Base-by-base conservation (phyloP, 2,329 filamentous ascomycete species). In the Xylaria digitata region DNA sequence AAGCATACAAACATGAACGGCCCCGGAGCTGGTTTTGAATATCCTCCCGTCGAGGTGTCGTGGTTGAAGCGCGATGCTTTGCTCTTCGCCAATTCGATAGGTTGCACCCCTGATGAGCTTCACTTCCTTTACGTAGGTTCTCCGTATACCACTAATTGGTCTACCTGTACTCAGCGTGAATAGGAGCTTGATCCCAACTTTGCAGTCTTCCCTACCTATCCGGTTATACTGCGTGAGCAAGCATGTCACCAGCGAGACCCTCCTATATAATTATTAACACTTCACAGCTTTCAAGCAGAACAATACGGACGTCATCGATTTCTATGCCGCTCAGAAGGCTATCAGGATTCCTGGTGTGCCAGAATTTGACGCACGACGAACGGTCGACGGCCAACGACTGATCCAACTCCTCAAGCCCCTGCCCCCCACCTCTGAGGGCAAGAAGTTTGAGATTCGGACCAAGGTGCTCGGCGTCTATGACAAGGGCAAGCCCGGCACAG, bases 11-110 rank as follows among this genome's bases (percentile, higher is more conserved):
- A 19, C 52, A 83, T 83, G 81, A 79, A 82, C 74, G 81, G 80
- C 55, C 85, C 85, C 65, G 87, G 88, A 72, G 87, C 84, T 77
- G 93, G 93, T 75, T 94, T 94, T 81, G 88, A 96, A 80, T 97
- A 92, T 79, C 92, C 93, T 65, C 80, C 87, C 54, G 83, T 88
- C 75, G 87, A 90, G 76, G 93, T 97, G 11, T 87, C 90, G 74
- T 97, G 94, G 94, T 81, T 92, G 74, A 94, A 94, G 86, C 89
- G 94, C 72, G 94, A 97, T 84, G 88, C 90, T 42, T 85, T 97
- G 68, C 89, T 98, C 68, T 97, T 97, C 79, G 94, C 94, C 73
- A 91, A 91, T 80, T 95, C 91, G 82, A 95, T 97, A 78, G 94
- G 94, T 63, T 90, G 86, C 77, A 95, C 88, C 13, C 86, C 86